These are phyloP conservation scores for Hypoxylon sp. DNA, from an alignment of 2,329 filamentous ascomycete species.

Conservation along the genomic window DNA sequence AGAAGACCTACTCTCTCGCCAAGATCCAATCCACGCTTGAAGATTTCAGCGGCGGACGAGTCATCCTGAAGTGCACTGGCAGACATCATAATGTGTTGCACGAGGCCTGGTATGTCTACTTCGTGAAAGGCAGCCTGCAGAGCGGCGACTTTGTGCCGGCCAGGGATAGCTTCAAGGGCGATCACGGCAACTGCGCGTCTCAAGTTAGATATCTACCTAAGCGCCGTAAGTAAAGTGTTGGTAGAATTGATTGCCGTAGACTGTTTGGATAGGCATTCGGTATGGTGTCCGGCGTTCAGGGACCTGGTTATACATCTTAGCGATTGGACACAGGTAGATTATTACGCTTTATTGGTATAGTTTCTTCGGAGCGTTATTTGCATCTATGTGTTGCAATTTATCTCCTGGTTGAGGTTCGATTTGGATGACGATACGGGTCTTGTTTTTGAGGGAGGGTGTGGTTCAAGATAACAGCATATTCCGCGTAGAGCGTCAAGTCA, in stretches of 20 bases:
- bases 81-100: conserved; percentile 59
- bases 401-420: neutral
- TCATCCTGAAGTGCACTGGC: conserved; percentile 61
- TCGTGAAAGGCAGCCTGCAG: conserved; percentile 67
- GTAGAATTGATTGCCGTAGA: neutral
- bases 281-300: conserved; percentile 30
- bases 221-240: conserved; percentile 34
- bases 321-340: neutral
- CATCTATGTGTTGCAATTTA: neutral
- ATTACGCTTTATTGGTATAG: neutral
- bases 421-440: neutral
- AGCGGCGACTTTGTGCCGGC: conserved; percentile 64
- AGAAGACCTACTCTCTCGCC: conserved; percentile 60
- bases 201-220: conserved; percentile 61
- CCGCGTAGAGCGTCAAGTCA: neutral
- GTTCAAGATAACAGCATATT: neutral
- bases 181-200: conserved; percentile 58
- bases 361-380: neutral
- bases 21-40: conserved; percentile 61
- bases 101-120: conserved; percentile 69
- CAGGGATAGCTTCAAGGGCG: conserved; percentile 56
- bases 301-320: conserved; percentile 1
- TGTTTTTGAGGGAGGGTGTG: neutral
- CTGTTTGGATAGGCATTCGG: conserved; percentile 26
- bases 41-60: conserved; percentile 61